Evolutionary conservation across 768 basidiomycete genomes (phyloP), one percentile per base, ranked within the genome.

Genomic region (Cystobasidium onofrii): DNA sequence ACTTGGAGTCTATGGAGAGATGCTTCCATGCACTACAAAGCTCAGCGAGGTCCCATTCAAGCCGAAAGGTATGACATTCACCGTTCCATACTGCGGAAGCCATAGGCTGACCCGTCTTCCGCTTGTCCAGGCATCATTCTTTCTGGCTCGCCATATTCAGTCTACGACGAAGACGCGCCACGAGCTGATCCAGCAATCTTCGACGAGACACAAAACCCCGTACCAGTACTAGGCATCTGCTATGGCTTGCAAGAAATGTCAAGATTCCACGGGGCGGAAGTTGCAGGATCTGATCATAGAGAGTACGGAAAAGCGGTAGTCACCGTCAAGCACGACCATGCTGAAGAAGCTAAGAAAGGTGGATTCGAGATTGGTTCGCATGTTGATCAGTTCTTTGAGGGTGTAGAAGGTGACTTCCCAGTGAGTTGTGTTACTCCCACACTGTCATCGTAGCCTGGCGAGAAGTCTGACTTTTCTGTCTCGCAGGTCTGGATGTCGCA

Each of bases 401-500:
- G 88, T 1, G 83, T 99, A 2, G 91, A 90, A n/a, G 87, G 89
- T 25, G 89, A 91, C 77, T 87, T 96, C 85, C 89, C 91, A 85
- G 94, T 91, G 77, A 69, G 79, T 75, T 44, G 17, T 66, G 7
- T 44, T 4, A 27, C 13, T 57, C n/a, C n/a, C n/a, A n/a, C 39
- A 15, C 6, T 39, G 39, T 15, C 39, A 6, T 39, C 39, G 39
- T 15, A 6, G 39, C 7, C 7, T 39, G 39, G 15, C 7, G 39
- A 39, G 39, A 41, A 27, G 27, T 27, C 10, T 64, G 17, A 20
- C 17, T 36, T 60, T 46, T 46, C 31, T 23, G 50, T 25, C 27
- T 44, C 29, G 10, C 71, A 98, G 95, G 95, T 98, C 63, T 98
- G 96, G 96, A 98, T 98, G 96, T 97, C 95, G 20, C 96, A 99